A percentile compares a stretch with the other conserved stretches of the same genome.
These are phyloP conservation scores for Neofusicoccum ribis DNA, from an alignment of 2,329 filamentous ascomycete species.

Conservation along the genomic window DNA sequence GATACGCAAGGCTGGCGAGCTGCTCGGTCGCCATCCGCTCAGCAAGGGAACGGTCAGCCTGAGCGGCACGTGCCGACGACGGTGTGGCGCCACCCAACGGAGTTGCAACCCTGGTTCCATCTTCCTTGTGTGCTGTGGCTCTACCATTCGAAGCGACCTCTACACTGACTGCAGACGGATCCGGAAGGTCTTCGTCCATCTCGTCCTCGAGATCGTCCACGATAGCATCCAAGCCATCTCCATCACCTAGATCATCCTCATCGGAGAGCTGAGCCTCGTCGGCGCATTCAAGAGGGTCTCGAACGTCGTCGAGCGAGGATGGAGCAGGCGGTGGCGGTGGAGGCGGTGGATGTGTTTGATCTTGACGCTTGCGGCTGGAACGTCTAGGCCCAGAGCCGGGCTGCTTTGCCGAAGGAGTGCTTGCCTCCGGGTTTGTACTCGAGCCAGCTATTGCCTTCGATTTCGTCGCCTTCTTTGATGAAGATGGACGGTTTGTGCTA, in stretches of 20 bases:
- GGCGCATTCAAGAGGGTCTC: conserved; percentile 79
- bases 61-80: conserved; percentile 31
- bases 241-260: conserved; percentile 67
- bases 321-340: conserved; percentile 49
- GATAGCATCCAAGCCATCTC: conserved; percentile 72
- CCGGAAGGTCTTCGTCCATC: conserved; percentile 69
- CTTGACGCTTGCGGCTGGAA: conserved; percentile 59
- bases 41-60: conserved; percentile 31
- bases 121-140: conserved; percentile 87
- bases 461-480: conserved; percentile 33
- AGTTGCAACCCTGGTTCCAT: conserved; percentile 82
- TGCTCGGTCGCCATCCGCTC: conserved; percentile 27
- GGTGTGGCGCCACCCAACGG: conserved; percentile 61
- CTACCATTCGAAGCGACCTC: conserved; percentile 85
- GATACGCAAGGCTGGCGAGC: conserved; percentile 30
- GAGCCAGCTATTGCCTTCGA: conserved; percentile 43
- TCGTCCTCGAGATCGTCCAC: conserved; percentile 90
- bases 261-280: conserved; percentile 84
- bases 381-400: conserved; percentile 51
- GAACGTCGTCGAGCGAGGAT: conserved; percentile 16
- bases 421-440: conserved; percentile 45
- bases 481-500: conserved; percentile 29
- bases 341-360: conserved; percentile 51
- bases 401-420: conserved; percentile 59
- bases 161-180: conserved; percentile 86